These are phyloP conservation scores for Arachis stenosperma DNA, from an alignment of 306 rosid species.

Conservation along the genomic window DNA sequence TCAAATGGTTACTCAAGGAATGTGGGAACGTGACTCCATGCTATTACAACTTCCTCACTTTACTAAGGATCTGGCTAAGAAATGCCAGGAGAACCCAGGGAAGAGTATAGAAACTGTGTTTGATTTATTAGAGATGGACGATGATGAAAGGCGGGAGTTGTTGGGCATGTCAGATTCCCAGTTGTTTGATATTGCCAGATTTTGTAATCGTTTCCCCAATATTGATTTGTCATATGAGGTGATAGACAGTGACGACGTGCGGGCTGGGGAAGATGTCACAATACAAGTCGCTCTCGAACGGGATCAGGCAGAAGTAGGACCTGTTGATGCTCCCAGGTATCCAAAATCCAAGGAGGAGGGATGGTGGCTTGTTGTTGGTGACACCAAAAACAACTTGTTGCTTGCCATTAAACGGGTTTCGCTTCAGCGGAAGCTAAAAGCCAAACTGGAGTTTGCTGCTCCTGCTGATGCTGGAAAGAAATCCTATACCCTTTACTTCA, in stretches of 20 bases:
- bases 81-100: constrained; percentile 73
- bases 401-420: constrained; percentile 85
- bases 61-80: constrained; percentile 85
- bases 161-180: constrained; percentile 79
- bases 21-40: constrained; percentile 96
- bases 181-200: constrained; percentile 74
- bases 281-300: constrained; percentile 75
- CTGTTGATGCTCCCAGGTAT: constrained; percentile 79
- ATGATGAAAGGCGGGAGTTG: constrained; percentile 75
- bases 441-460: constrained; percentile 74
- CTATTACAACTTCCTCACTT: constrained; percentile 91
- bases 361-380: constrained; percentile 97
- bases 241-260: constrained; percentile 55
- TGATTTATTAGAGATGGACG: constrained; percentile 92
- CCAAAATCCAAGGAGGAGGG: constrained; percentile 93
- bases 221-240: constrained; percentile 78
- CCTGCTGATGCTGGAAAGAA: constrained; percentile 81
- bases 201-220: constrained; percentile 86
- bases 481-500: constrained; percentile 71
- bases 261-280: constrained; percentile 68
- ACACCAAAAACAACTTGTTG: constrained; percentile 67
- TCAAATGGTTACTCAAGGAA: constrained; percentile 95
- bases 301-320: constrained; percentile 67
- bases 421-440: constrained; percentile 69
- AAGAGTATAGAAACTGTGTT: constrained; percentile 76